Conservation (phyloP, 2,329 filamentous ascomycete genomes). For the Nothomitra cinnamomea region DNA sequence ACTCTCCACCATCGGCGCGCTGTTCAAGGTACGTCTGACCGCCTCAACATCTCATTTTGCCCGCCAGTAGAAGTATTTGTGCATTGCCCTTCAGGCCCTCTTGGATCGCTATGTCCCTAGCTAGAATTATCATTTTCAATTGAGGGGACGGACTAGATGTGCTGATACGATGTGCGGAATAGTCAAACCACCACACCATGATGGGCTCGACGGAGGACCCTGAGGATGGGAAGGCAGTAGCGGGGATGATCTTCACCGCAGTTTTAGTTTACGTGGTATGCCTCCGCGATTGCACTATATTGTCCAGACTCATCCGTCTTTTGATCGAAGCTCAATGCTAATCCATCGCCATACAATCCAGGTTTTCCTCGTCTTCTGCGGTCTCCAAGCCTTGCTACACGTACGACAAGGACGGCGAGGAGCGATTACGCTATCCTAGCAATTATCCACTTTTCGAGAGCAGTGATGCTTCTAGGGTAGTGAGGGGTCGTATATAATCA, state of each 20-base stretch:
- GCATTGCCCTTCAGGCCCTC: background rate
- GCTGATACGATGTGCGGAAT: conserved; percentile 2
- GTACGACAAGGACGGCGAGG: conserved; percentile 67
- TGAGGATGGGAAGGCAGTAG: conserved; percentile 58
- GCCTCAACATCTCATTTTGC: background rate
- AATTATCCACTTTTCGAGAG: background rate
- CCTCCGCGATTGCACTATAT: conserved; percentile 13
- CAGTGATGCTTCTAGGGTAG: too few relatives aligned
- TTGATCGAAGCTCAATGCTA: too few relatives aligned
- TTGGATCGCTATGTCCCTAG: background rate
- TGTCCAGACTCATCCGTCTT: background rate
- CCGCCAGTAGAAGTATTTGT: background rate
- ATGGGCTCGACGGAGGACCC: conserved; percentile 57
- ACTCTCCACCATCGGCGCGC: conserved; percentile 45
- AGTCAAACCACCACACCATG: conserved; percentile 62
- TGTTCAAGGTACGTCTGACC: conserved; percentile 45
- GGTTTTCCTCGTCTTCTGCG: conserved; percentile 86
- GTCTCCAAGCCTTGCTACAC: conserved; percentile 74
- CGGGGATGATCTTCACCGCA: conserved; percentile 70
- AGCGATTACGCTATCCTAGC: conserved; percentile 52
- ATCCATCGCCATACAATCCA: too few relatives aligned
- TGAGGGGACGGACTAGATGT: background rate
- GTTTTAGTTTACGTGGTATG: conserved; percentile 79
- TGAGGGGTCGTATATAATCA: background rate
- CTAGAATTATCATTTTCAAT: background rate